Evolutionary conservation across 2,329 filamentous ascomycete species (phyloP), one percentile per base, ranked within the genome.

Genomic region (Xylaria sp.): DNA sequence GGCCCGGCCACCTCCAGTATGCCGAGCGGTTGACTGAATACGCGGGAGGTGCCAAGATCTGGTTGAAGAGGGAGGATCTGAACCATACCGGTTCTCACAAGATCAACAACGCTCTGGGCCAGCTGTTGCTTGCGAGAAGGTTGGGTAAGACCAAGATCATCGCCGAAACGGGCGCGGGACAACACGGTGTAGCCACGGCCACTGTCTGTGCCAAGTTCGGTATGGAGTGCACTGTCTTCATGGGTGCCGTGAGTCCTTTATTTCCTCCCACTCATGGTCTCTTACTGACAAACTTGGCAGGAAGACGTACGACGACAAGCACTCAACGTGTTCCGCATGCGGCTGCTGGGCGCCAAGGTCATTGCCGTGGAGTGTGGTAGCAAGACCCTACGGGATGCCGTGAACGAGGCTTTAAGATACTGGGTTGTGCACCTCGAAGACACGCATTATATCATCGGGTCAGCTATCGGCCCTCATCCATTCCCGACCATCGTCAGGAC

Each of bases 51-150:
- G 95, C 96, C 57, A 97, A 94, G 78, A 97, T 99, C 83, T 99
- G 95, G 91, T 83, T 99, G 73, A 99, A 99, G 87, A 90, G 96
- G 75, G 96, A 99, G 82, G 96, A 99, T 79, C 85, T 98, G 65
- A 98, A 98, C 82, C 96, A 99, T 80, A 98, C 96, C 9, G 96
- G 96, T 73, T 97, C 93, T 70, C 96, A 99, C 86, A 99, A 99
- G 87, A 98, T 99, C 85, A 99, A 99, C 85, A 99, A 99, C 76
- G 96, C 96, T 0, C 85, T 99, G 9, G 96, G 96, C 2, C 96
- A 99, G 81, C 90, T 97, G 57, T 87, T 99, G 15, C 84, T 99
- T 45, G 96, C 96, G 1, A 87, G 87, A 74, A 87, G 93, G 70
- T 83, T 99, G 57, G 96, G 96, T 59, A 99, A 99, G 87, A 97